These are phyloP conservation scores for Ustilago esculenta DNA, from an alignment of 1,284 basidiomycete genomes.

Conservation along the genomic window DNA sequence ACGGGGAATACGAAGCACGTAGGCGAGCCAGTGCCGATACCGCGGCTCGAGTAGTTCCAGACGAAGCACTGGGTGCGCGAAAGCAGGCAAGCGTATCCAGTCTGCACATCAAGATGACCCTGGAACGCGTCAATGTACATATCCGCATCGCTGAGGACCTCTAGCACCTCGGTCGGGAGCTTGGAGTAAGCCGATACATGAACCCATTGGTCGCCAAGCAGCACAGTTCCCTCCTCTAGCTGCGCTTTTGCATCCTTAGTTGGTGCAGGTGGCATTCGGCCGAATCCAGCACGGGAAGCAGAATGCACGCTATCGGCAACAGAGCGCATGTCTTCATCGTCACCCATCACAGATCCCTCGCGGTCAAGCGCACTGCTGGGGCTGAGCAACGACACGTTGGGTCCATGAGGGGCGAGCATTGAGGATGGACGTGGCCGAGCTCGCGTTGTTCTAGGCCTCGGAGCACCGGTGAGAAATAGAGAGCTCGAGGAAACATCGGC, in stretches of 20 bases:
- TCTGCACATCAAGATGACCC: conserved; percentile 50
- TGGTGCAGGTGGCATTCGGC: neutral
- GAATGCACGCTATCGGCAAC: conserved; percentile 28
- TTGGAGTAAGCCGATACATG: conserved; percentile 48
- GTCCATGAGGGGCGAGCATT: conserved; percentile 26
- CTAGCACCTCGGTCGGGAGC: conserved; percentile 45
- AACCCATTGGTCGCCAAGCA: conserved; percentile 47
- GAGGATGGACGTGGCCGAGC: conserved; percentile 35
- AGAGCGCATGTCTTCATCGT: conserved; percentile 38
- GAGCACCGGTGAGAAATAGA: conserved; percentile 10
- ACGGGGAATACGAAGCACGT: conserved; percentile 55
- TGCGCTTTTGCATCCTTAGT: conserved; percentile 20
- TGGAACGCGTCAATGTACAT: conserved; percentile 50
- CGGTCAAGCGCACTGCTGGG: conserved; percentile 21
- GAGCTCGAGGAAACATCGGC: conserved; percentile 31
- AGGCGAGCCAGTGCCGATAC: conserved; percentile 37
- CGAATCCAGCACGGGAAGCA: conserved; percentile 6
- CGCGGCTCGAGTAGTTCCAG: conserved; percentile 58
- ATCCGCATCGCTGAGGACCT: conserved; percentile 37
- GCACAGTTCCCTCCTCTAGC: conserved; percentile 46
- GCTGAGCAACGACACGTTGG: conserved; percentile 29
- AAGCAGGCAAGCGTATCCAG: conserved; percentile 55
- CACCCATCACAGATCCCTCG: conserved; percentile 26
- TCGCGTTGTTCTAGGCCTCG: conserved; percentile 12
- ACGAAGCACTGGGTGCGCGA: conserved; percentile 53